These are phyloP conservation scores for Trypanosoma cruzi DNA, from an alignment of 208 protist species.

Conservation along the genomic window DNA sequence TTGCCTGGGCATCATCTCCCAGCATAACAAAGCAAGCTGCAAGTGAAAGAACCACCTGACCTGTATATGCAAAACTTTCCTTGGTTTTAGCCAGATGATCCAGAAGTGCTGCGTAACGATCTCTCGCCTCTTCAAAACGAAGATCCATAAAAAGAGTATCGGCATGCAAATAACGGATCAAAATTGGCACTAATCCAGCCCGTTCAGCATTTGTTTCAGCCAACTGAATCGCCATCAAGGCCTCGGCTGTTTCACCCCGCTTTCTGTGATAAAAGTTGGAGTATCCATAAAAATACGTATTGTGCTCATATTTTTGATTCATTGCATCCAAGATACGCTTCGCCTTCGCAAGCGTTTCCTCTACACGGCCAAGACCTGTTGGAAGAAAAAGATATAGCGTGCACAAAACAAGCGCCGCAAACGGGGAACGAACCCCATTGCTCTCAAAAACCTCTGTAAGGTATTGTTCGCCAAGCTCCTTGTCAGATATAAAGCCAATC, in stretches of 20 bases:
- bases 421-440: conserved; percentile 87
- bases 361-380: conserved; percentile 78
- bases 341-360: conserved; percentile 73
- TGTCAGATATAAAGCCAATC: conserved; percentile 92
- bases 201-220: conserved; percentile 79
- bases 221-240: conserved; percentile 64
- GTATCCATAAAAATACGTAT: conserved; percentile 93
- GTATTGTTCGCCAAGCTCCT: conserved; percentile 90
- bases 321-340: conserved; percentile 80
- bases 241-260: conserved; percentile 74
- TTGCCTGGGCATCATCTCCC: conserved; percentile 59
- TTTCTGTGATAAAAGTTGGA: conserved; percentile 93
- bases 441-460: conserved; percentile 89
- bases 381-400: conserved; percentile 92
- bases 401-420: conserved; percentile 85
- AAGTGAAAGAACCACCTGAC: conserved; percentile 83
- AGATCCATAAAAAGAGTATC: conserved; percentile 94
- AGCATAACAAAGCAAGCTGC: conserved; percentile 88
- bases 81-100: conserved; percentile 70
- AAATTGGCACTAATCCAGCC: conserved; percentile 67
- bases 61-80: conserved; percentile 87
- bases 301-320: conserved; percentile 83
- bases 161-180: conserved; percentile 89
- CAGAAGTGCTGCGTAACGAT: conserved; percentile 66
- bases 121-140: conserved; percentile 70